Conservation (phyloP, 2,329 filamentous ascomycete species). For the Diaporthe ilicicola region DNA sequence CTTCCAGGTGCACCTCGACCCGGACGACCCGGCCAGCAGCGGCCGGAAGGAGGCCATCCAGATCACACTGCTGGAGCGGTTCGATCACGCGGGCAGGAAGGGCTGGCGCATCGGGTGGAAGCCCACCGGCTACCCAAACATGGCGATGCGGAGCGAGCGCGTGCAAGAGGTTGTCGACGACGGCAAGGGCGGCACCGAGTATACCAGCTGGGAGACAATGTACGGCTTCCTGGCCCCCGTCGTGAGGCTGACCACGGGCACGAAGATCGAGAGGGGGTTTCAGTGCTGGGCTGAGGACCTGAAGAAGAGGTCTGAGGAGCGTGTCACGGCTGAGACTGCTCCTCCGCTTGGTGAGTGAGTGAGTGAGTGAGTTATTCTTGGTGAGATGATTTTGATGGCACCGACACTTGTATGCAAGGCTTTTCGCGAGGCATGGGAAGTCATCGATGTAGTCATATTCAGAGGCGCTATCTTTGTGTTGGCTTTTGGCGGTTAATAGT, state of each 20-base stretch:
- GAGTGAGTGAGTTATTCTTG: neutral
- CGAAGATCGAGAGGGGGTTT: conserved; percentile 45
- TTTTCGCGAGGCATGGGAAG: neutral
- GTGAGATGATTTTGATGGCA: neutral
- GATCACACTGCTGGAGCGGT: conserved; percentile 45
- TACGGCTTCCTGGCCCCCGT: conserved; percentile 48
- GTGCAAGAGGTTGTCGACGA: conserved; percentile 53
- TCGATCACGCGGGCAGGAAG: conserved; percentile 36
- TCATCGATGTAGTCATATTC: neutral
- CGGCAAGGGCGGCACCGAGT: conserved; percentile 45
- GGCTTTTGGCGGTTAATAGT: too few species aligned
- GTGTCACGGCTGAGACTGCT: neutral
- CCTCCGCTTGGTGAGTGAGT: neutral
- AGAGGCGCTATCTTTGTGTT: neutral
- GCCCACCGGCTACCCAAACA: conserved; percentile 40
- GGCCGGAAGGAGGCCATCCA: conserved; percentile 36
- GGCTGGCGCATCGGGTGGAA: conserved; percentile 53
- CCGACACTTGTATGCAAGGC: neutral
- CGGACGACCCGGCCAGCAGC: conserved; percentile 24
- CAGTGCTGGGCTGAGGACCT: conserved; percentile 50
- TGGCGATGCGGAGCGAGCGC: conserved; percentile 49
- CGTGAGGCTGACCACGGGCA: conserved; percentile 45
- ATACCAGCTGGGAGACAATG: conserved; percentile 56
- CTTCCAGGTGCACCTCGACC: conserved; percentile 46
- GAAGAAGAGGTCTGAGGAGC: conserved; percentile 43